phyloP scores from a whole-genome alignment of 106 monocot genomes.

The Dendrobium catenatum region DNA sequence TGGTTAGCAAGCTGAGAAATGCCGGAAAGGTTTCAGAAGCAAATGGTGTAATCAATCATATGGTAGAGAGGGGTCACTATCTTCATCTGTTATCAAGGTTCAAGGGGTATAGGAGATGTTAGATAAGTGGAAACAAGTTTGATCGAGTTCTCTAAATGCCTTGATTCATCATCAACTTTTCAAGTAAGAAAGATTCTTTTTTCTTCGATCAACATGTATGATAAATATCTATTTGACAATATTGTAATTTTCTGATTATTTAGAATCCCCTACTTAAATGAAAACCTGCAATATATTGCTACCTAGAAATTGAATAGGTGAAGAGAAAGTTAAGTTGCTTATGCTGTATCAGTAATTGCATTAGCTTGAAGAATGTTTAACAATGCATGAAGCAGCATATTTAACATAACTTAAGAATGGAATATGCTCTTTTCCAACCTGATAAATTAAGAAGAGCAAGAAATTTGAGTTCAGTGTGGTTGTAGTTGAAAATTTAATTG shows the following conservation, averaged over 20 bases:
- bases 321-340: background rate
- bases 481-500: background rate
- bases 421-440: too few relatives aligned
- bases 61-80: conserved; percentile 84
- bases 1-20: conserved; percentile 57
- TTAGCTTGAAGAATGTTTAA: background rate
- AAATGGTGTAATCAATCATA: conserved; percentile 51
- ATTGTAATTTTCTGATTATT: background rate
- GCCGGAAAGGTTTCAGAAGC: conserved; percentile 64
- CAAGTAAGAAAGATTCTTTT: background rate
- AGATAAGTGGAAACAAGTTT: conserved; percentile 1
- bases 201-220: background rate
- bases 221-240: background rate
- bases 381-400: too few relatives aligned
- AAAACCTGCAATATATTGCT: background rate
- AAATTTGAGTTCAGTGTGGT: background rate
- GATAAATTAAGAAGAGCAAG: background rate
- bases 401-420: too few relatives aligned
- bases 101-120: conserved; percentile 62
- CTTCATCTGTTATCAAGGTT: conserved; percentile 70
- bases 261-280: background rate
- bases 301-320: background rate
- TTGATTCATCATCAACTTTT: background rate
- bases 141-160: background rate
- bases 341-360: background rate